Evolutionary conservation across 352 stramenopile genomes (phyloP), one percentile per base, ranked within the genome.

Genomic region (Phytophthora agathidicida): DNA sequence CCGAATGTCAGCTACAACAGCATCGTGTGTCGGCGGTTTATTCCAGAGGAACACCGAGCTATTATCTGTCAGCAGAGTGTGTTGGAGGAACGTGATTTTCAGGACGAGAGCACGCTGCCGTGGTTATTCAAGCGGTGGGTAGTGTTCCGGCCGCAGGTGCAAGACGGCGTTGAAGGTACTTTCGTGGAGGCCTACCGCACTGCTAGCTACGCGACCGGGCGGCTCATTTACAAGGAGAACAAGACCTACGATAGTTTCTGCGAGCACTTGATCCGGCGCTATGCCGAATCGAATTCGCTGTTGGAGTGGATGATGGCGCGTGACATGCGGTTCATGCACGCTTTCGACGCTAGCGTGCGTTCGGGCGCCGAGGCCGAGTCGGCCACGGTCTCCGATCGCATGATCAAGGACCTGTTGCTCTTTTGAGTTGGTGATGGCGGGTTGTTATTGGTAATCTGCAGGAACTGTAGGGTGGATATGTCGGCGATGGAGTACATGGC

Each of bases 231-330:
- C 80, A 93, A 92, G 68, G 86, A 92, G 38, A 85, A 92, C 73
- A 93, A 93, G 60, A 91, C 81, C 63, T 94, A 94, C 74, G 86
- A 94, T 67, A 93, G 83, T 61, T 94, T 94, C 57, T 94, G 86
- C 62, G 86, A 94, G 63, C 86, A 94, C 68, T 52, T 94, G 44
- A 94, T 94, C 67, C 81, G 86, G 45, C 81, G 86, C 30, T 94
- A 94, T 48, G 83, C 86, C 36, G 86, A 94, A 69, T 92, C 80
- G 7, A 94, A 94, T 54, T 74, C 79, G 49, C 66, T 94, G 36
- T 63, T 94, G 30, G 86, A 94, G 59, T 67, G 78, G 20, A 93
- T 90, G 82, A 93, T 94, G 83, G 86, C 86, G 20, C 79, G 77
- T 17, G 86, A 94, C 45, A 68, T 75, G 24, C 77, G 86, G 24